Base-by-base conservation (phyloP, 108 stramenopile genomes). In the Epithemia pelagica region DNA sequence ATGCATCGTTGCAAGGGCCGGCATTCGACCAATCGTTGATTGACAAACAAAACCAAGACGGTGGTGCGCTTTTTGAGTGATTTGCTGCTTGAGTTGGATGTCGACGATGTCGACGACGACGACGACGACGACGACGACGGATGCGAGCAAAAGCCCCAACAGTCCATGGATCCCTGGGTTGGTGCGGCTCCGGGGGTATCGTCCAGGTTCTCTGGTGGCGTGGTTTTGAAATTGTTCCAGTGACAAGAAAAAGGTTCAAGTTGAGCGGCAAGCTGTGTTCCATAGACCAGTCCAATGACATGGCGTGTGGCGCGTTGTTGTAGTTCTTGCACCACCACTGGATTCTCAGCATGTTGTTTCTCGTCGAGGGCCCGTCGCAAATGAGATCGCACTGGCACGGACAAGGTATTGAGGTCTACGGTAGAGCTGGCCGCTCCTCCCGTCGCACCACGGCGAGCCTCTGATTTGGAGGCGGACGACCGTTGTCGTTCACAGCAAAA, bases 1-100 rank as follows among this genome's bases (percentile, higher is more conserved):
- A 98, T 26, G 20, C 89, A 71, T 57, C 86, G 78, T 59, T 89
- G 87, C 54, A 98, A 62, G 28, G 78, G 65, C 15, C 83, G 32
- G 63, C 76, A 83, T 53, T 94, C 89, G 19, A 96, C 94, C 30
- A 92, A 71, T 53, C 99, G 91, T 67, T 94, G 72, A 76, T 99
- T 99, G 71, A 97, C 76, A 81, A 99, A 99, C 52, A 99, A 74
- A 28, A 97, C 74, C 29, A 95, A 96, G 28, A 73, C 85, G 28
- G 68, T 32, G 66, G 89, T 52, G 20, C 28, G 30, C 8, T 46
- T 64, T 10, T 24, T 28, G 10, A 32, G 30, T 52, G 33, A 3
- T 21, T 52, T 30, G 3, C 8, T 61, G 28, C 30, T 58, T 5
- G 57, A 5, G 15, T 5, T 26, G 15, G 37, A 46, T 15, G 37